phyloP scores from a whole-genome alignment of 441 rosid species.

The California macrophylla region DNA sequence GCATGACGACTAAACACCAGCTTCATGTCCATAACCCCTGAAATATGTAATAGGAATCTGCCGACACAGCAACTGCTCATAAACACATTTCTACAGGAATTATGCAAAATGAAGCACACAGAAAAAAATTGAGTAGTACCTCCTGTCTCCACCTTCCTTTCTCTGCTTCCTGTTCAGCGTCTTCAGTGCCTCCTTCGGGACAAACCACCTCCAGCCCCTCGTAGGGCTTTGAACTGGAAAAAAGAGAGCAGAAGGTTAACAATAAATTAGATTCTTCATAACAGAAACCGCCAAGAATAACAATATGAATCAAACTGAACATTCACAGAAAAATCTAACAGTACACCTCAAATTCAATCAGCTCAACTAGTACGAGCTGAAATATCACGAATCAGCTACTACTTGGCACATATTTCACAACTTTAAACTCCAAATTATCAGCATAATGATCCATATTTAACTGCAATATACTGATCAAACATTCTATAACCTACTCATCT shows the following conservation, averaged over 20 bases:
- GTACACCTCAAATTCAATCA: not conserved
- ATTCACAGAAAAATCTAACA: not conserved
- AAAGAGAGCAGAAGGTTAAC: constrained; percentile 12
- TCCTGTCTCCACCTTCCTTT: constrained; percentile 92
- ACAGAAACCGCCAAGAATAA: not conserved
- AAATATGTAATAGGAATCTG: not conserved
- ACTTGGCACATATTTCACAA: not conserved
- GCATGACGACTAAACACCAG: not conserved
- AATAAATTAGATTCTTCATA: not conserved
- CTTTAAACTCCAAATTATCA: not conserved
- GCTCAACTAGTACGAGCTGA: not conserved
- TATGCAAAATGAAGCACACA: not conserved
- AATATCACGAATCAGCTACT: not conserved
- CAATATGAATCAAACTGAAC: not conserved
- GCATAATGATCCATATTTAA: not conserved
- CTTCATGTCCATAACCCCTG: not conserved
- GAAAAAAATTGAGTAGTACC: constrained; percentile 25
- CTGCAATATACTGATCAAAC: not conserved
- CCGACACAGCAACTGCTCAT: not conserved
- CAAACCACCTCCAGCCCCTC: constrained; percentile 87
- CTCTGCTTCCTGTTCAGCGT: constrained; percentile 86
- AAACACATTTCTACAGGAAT: not conserved
- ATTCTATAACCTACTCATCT: not conserved
- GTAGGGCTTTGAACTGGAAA: constrained; percentile 57
- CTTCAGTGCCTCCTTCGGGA: constrained; percentile 91